These are phyloP conservation scores for Tillandsia leiboldiana DNA, from an alignment of 176 grass and related monocot species.

Conservation along the genomic window DNA sequence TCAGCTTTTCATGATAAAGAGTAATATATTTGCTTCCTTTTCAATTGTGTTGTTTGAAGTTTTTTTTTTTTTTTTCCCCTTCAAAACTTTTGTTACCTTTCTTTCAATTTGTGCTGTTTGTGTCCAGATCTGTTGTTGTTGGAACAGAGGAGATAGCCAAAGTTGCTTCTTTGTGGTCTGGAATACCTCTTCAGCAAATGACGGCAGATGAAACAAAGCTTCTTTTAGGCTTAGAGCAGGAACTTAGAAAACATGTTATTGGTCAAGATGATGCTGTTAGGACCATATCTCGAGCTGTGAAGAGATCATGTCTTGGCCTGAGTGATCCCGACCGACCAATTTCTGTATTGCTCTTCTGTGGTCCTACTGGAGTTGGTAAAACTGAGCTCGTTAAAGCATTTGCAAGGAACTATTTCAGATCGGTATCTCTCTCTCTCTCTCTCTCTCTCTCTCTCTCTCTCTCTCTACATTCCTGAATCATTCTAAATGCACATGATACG, in stretches of 20 bases:
- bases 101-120: background rate
- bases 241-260: constrained; percentile 23
- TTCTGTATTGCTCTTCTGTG: constrained; percentile 29
- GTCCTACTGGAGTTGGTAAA: constrained; percentile 45
- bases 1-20: constrained; percentile 29
- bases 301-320: constrained; percentile 28
- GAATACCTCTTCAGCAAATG: constrained; percentile 82
- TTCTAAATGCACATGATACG: background rate
- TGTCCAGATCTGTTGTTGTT: constrained; percentile 51
- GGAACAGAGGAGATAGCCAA: constrained; percentile 83
- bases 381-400: constrained; percentile 45
- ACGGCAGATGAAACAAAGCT: constrained; percentile 76
- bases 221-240: constrained; percentile 19
- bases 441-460: background rate
- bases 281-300: constrained; percentile 21
- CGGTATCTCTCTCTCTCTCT: constrained; percentile 5
- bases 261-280: constrained; percentile 31
- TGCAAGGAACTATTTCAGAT: constrained; percentile 24
- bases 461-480: background rate
- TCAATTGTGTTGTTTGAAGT: background rate
- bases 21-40: constrained; percentile 29
- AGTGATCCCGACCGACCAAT: constrained; percentile 14
- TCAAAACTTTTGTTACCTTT: constrained; percentile 5
- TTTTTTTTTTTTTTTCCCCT: background rate
- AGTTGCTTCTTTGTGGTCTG: constrained; percentile 84